Evolutionary conservation across 192 early-diverging fungal genomes (phyloP).

Genomic region (Phlyctochytrium bullatum): DNA sequence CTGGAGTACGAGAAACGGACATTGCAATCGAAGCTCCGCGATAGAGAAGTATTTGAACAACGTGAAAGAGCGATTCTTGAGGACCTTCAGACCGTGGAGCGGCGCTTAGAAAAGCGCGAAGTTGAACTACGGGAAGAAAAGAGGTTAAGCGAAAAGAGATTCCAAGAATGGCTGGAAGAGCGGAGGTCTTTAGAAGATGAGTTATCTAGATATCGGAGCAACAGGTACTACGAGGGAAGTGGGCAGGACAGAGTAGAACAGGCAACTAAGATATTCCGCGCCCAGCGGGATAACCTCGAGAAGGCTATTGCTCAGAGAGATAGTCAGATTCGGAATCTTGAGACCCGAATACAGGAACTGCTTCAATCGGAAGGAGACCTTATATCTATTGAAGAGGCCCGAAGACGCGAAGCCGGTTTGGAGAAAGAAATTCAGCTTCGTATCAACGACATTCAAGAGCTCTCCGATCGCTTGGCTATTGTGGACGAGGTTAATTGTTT

Average conservation of each 20-base stretch:
- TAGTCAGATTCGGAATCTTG: slow-evolving; percentile 19
- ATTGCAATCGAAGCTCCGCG: neutral
- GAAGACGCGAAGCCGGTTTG: slow-evolving; percentile 20
- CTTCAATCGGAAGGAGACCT: slow-evolving; percentile 17
- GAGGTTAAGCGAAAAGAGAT: neutral
- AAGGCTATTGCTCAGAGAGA: slow-evolving; percentile 16
- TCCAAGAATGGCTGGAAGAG: slow-evolving; percentile 1
- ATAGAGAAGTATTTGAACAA: neutral
- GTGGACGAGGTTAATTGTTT: slow-evolving; percentile 19
- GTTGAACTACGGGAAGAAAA: slow-evolving; percentile 6
- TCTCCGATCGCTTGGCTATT: slow-evolving; percentile 14
- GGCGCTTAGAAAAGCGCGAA: slow-evolving; percentile 18
- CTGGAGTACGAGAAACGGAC: slow-evolving; percentile 1
- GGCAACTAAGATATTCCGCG: slow-evolving; percentile 10
- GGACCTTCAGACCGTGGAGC: slow-evolving; percentile 16
- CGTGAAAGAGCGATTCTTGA: slow-evolving; percentile 1
- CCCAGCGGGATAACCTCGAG: slow-evolving; percentile 21
- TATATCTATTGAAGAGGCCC: slow-evolving; percentile 11
- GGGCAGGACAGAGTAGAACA: slow-evolving; percentile 14
- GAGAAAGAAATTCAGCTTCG: slow-evolving; percentile 31
- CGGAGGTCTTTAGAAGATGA: slow-evolving; percentile 19
- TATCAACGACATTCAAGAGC: slow-evolving; percentile 20
- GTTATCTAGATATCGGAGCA: slow-evolving; percentile 1
- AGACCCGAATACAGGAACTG: slow-evolving; percentile 30
- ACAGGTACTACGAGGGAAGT: neutral